Evolutionary conservation across 2,329 filamentous ascomycete species (phyloP).

Genomic region (Blastomyces gilchristii): DNA sequence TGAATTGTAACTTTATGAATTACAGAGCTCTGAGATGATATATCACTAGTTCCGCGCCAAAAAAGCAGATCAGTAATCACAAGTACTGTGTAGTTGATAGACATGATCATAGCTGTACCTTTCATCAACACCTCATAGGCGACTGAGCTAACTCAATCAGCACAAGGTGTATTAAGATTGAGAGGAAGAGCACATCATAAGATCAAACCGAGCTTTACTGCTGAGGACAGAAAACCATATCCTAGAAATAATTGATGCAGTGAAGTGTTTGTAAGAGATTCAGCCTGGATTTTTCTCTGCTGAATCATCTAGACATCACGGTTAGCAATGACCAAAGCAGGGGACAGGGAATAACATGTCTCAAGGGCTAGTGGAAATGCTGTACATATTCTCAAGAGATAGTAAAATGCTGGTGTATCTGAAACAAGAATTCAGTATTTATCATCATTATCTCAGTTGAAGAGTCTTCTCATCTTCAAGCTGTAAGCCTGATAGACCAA

Average conservation of each 20-base stretch:
- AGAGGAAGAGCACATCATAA: neutral
- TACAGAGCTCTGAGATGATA: neutral
- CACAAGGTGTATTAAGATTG: neutral
- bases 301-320: neutral
- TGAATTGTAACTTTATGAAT: too few species aligned
- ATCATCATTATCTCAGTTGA: too few species aligned
- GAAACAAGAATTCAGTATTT: too few species aligned
- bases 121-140: neutral
- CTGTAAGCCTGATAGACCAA: too few species aligned
- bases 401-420: too few species aligned
- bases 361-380: neutral
- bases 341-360: neutral
- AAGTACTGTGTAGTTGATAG: too few species aligned
- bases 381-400: conserved; percentile 1
- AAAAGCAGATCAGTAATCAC: too few species aligned
- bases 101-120: neutral
- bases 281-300: neutral
- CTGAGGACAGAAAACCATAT: neutral
- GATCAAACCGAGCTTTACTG: neutral
- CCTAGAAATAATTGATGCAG: neutral
- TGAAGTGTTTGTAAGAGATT: neutral
- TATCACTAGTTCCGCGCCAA: neutral
- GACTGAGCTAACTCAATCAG: neutral
- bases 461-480: too few species aligned
- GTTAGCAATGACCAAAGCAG: neutral